Conservation (phyloP, 306 rosid genomes). For the Malus sieversii region DNA sequence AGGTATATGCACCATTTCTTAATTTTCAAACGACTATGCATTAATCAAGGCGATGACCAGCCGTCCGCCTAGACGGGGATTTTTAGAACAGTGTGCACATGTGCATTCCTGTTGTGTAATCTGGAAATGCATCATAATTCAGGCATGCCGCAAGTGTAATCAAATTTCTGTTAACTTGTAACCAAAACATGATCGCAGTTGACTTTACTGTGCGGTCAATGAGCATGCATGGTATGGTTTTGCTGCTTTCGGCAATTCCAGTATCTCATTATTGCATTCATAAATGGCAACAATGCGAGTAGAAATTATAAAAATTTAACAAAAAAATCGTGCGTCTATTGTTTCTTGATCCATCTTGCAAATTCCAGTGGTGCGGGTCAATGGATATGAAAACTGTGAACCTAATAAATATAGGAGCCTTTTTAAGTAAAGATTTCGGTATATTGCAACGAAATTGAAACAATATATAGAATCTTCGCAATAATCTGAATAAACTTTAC, state of each 20-base stretch:
- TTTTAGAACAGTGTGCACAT: background rate
- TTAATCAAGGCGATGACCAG: too few relatives aligned
- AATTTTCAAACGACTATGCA: too few relatives aligned
- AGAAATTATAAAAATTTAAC: background rate
- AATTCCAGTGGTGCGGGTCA: background rate
- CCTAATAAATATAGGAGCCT: too few relatives aligned
- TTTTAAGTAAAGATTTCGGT: too few relatives aligned
- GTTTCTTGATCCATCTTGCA: background rate
- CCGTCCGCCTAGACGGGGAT: too few relatives aligned
- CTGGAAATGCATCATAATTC: background rate
- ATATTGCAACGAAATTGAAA: too few relatives aligned
- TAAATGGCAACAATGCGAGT: background rate
- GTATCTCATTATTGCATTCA: background rate
- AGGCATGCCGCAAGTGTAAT: background rate
- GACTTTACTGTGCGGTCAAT: background rate
- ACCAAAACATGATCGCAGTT: background rate
- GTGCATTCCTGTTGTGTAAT: background rate
- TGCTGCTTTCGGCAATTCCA: background rate
- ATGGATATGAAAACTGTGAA: background rate
- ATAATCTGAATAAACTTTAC: too few relatives aligned
- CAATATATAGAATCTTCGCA: too few relatives aligned
- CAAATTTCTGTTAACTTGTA: too few relatives aligned
- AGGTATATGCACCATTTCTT: too few relatives aligned
- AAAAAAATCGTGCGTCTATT: background rate
- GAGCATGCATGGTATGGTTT: background rate